Base-by-base conservation (phyloP, 2,329 filamentous ascomycete genomes). In the Hypoxylon sp. region DNA sequence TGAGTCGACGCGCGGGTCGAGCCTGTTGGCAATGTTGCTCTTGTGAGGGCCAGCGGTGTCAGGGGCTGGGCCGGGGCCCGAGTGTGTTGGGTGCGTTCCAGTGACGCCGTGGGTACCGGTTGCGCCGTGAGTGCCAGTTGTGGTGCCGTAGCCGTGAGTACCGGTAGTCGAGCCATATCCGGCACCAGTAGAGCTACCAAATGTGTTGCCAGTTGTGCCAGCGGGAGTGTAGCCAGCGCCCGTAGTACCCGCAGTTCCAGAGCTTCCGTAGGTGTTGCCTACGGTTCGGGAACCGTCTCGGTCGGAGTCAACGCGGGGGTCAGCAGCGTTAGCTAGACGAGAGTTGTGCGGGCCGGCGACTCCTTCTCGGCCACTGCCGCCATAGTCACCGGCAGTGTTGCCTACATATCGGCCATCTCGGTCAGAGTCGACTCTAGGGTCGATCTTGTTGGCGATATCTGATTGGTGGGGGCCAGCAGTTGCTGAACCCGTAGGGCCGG, bases 381-480 rank as follows among this genome's bases (percentile, higher is more conserved):
- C 74, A 47, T 74, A 62, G 61, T 78, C 74, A 14, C 75, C 75
- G 10, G 73, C 72, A 3, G 70, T 71, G 66, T 77, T 78, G 39
- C 76, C 76, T 5, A 68, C 24, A 22, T 63, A 71, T 13, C 71
- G 62, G 33, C 75, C 75, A 35, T 70, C 72, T 13, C 84, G 79
- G 72, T 88, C 85, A 3, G 83, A 85, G 74, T 89, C 86, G 56
- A 87, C 80, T n/a, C 85, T 79, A 19, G 86, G 86, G 70, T 89
- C 87, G 2, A 76, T 47, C 73, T 86, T 86, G 81, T 89, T 89
- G 22, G 79, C 71, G 14, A 82, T 9, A 65, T 84, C 80, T 1
- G 81, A 83, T 63, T 72, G 73, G 76, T 88, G 85, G 47, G 86
- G 85, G 0, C 86, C 85, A 67, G 70, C 70, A 50, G 68, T 73